A percentile compares a stretch with the other conserved stretches of the same genome.
phyloP scores from a whole-genome alignment of 148 eudicot species.

The Nepenthes gracilis region DNA sequence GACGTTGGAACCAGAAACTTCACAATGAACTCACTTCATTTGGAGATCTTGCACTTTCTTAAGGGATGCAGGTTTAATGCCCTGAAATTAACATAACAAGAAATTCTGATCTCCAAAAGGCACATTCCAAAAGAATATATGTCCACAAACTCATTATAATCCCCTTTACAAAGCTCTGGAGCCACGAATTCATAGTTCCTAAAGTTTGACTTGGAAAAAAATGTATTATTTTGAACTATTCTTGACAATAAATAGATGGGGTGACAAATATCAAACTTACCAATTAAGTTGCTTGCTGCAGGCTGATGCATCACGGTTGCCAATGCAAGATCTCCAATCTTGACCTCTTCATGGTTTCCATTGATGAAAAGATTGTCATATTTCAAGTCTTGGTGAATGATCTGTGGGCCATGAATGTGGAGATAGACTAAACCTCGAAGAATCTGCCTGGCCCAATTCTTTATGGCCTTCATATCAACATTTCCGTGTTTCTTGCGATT shows the following conservation, averaged over 20 bases:
- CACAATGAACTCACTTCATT: conserved; percentile 55
- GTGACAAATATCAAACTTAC: conserved; percentile 17
- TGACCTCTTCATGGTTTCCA: conserved; percentile 83
- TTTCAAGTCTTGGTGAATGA: conserved; percentile 80
- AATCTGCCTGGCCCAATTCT: conserved; percentile 93
- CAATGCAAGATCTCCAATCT: conserved; percentile 86
- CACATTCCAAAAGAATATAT: conserved; percentile 94
- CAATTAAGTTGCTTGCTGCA: conserved; percentile 71
- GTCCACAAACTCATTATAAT: conserved; percentile 80
- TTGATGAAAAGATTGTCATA: conserved; percentile 88
- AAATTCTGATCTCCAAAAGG: conserved; percentile 78
- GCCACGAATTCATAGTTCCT: conserved; percentile 98
- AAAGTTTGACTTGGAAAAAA: neutral
- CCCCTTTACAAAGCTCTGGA: conserved; percentile 87
- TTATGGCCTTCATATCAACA: conserved; percentile 89
- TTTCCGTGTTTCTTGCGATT: conserved; percentile 66
- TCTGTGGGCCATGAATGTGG: conserved; percentile 71
- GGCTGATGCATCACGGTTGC: conserved; percentile 77
- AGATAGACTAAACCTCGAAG: conserved; percentile 73
- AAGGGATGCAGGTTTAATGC: conserved; percentile 78
- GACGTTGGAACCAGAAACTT: conserved; percentile 68
- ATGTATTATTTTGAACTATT: neutral
- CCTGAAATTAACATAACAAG: conserved; percentile 24
- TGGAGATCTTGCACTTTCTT: conserved; percentile 46
- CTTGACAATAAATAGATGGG: neutral